Percentiles rank a stretch among this genome's conserved stretches.
These are phyloP conservation scores for Samsoniella hepiali DNA, from an alignment of 2,329 filamentous ascomycete species.

Conservation along the genomic window DNA sequence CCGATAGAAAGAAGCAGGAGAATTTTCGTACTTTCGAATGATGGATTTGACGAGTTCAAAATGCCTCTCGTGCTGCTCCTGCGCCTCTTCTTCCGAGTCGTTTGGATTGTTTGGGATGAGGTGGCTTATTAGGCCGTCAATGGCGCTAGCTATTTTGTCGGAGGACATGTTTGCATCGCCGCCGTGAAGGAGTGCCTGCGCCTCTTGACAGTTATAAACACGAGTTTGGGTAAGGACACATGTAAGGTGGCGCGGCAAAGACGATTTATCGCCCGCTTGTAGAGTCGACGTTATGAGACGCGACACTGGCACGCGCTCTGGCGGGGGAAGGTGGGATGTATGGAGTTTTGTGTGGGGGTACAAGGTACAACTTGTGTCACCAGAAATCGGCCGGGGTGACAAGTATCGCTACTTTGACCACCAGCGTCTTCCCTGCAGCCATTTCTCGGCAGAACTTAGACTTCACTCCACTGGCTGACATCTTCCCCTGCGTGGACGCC, in stretches of 20 bases:
- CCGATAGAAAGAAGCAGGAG: too few relatives aligned
- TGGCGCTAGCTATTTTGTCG: conserved; percentile 72
- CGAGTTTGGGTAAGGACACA: not conserved
- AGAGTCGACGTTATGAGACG: conserved; percentile 27
- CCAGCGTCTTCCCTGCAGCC: conserved; percentile 23
- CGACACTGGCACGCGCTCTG: conserved; percentile 24
- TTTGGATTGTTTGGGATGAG: conserved; percentile 64
- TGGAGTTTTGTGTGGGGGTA: conserved; percentile 11
- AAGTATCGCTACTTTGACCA: conserved; percentile 29
- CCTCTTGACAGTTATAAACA: not conserved
- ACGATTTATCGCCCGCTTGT: conserved; percentile 2
- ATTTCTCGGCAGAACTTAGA: conserved; percentile 36
- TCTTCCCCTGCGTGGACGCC: conserved; percentile 26
- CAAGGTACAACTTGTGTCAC: not conserved
- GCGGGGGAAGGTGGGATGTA: conserved; percentile 20
- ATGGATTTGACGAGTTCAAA: conserved; percentile 51
- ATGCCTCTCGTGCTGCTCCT: conserved; percentile 65
- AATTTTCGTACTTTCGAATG: conserved; percentile 45
- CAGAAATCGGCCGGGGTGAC: not conserved
- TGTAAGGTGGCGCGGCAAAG: not conserved
- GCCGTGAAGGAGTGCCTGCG: not conserved
- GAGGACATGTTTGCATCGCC: conserved; percentile 55
- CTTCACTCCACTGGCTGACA: conserved; percentile 32
- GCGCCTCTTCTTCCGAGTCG: conserved; percentile 64
- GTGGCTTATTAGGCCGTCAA: conserved; percentile 74